Evolutionary conservation across 179 eudicot genomes (phyloP).

Genomic region (Amaranthus tricolor): DNA sequence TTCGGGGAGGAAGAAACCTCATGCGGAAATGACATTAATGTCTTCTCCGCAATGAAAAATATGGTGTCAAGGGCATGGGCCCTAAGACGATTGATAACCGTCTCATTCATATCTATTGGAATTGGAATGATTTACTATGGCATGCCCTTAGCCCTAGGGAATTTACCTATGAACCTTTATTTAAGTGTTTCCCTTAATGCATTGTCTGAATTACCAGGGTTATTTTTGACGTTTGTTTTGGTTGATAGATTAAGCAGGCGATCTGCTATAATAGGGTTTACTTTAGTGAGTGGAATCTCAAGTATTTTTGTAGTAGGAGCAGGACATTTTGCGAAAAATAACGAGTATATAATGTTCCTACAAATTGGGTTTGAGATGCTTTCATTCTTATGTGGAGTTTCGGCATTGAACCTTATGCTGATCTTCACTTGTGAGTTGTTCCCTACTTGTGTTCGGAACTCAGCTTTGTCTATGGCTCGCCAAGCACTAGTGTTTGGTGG

Average conservation of each 20-base stretch:
- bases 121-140: constrained; percentile 66
- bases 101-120: constrained; percentile 51
- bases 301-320: constrained; percentile 41
- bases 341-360: constrained; percentile 20
- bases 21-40: constrained; percentile 18
- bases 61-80: constrained; percentile 53
- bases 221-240: constrained; percentile 40
- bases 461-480: constrained; percentile 63
- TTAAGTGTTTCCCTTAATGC: constrained; percentile 57
- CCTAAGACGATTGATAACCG: constrained; percentile 28
- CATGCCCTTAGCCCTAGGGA: constrained; percentile 62
- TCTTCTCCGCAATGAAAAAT: constrained; percentile 40
- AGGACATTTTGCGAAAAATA: constrained; percentile 15
- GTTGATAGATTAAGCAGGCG: constrained; percentile 41
- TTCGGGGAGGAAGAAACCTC: constrained; percentile 30
- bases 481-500: constrained; percentile 65
- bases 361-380: constrained; percentile 44
- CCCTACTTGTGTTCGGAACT: constrained; percentile 67
- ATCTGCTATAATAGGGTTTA: constrained; percentile 32
- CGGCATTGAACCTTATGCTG: constrained; percentile 43
- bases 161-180: constrained; percentile 47
- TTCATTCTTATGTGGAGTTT: constrained; percentile 49
- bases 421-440: constrained; percentile 60
- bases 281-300: constrained; percentile 37
- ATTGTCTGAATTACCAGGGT: constrained; percentile 49